Percentiles rank a stretch among this genome's conserved stretches.
Evolutionary conservation across 2,329 filamentous ascomycete genomes (phyloP).

Genomic region (Helotiales sp.): DNA sequence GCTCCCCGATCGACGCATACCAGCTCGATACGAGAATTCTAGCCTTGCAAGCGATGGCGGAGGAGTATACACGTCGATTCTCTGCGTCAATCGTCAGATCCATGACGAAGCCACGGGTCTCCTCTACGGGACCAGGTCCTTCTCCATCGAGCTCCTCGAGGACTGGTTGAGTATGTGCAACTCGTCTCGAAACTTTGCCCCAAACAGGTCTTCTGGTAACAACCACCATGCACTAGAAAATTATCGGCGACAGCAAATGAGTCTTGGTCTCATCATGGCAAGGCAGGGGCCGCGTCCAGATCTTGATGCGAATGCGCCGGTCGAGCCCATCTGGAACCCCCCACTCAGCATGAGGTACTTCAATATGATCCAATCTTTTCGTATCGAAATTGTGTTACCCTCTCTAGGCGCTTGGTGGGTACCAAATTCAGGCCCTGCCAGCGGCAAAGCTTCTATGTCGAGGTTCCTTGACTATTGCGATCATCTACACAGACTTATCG

Average conservation of each 20-base stretch:
- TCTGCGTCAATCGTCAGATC: constrained; percentile 28
- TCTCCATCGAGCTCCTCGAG: constrained; percentile 20
- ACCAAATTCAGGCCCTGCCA: background rate
- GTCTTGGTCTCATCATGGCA: constrained; percentile 82
- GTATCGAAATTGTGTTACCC: constrained; percentile 20
- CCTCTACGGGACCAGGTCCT: constrained; percentile 20
- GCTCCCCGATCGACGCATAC: constrained; percentile 22
- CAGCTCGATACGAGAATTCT: constrained; percentile 17
- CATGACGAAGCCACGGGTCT: constrained; percentile 25
- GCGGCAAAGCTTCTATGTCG: constrained; percentile 4
- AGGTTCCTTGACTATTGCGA: constrained; percentile 28
- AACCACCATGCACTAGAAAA: constrained; percentile 78
- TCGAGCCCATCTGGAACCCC: constrained; percentile 17
- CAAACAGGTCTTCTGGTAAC: background rate
- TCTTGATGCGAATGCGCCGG: constrained; percentile 10
- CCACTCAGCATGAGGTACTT: constrained; percentile 21
- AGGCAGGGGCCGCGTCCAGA: constrained; percentile 69
- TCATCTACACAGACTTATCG: constrained; percentile 29
- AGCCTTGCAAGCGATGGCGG: constrained; percentile 10
- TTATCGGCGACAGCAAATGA: constrained; percentile 87
- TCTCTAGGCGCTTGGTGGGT: background rate
- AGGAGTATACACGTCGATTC: constrained; percentile 14
- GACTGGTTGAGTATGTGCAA: constrained; percentile 26
- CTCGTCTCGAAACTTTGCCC: constrained; percentile 1
- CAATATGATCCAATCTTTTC: constrained; percentile 26